phyloP scores from a whole-genome alignment of 148 eudicot genomes.

The Camellia japonica region DNA sequence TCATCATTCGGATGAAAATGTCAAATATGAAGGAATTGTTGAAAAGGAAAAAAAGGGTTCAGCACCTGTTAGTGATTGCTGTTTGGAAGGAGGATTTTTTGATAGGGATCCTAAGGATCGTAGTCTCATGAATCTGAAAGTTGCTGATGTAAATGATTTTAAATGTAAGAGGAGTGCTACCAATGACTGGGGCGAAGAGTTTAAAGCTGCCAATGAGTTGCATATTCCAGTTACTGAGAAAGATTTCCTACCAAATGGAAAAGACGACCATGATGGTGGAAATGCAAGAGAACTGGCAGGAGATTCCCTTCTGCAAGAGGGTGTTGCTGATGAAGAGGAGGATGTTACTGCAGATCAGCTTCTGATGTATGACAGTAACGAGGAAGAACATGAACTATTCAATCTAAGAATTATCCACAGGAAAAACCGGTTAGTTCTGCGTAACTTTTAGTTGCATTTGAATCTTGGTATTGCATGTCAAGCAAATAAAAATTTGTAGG shows the following conservation, averaged over 20 bases:
- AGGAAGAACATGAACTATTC: constrained; percentile 81
- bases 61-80: constrained; percentile 6
- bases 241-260: constrained; percentile 22
- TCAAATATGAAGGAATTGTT: constrained; percentile 16
- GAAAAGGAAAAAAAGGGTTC: constrained; percentile 26
- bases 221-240: constrained; percentile 23
- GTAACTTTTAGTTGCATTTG: not conserved
- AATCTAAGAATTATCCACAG: constrained; percentile 84
- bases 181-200: constrained; percentile 11
- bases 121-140: constrained; percentile 29
- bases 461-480: not conserved
- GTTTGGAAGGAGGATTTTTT: constrained; percentile 13
- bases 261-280: constrained; percentile 22
- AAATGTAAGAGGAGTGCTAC: constrained; percentile 7
- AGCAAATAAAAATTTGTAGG: not conserved
- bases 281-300: constrained; percentile 26
- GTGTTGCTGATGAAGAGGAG: constrained; percentile 46
- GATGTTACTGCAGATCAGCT: constrained; percentile 41
- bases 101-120: constrained; percentile 10
- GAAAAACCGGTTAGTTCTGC: constrained; percentile 67
- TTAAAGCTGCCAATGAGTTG: constrained; percentile 14
- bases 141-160: constrained; percentile 22
- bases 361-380: constrained; percentile 40
- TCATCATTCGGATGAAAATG: constrained; percentile 33
- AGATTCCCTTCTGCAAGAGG: constrained; percentile 29